A percentile compares a stretch with the other conserved stretches of the same genome.
These are phyloP conservation scores for Eimeria nieschulzi DNA, from an alignment of 169 alveolate genomes.

Conservation along the genomic window DNA sequence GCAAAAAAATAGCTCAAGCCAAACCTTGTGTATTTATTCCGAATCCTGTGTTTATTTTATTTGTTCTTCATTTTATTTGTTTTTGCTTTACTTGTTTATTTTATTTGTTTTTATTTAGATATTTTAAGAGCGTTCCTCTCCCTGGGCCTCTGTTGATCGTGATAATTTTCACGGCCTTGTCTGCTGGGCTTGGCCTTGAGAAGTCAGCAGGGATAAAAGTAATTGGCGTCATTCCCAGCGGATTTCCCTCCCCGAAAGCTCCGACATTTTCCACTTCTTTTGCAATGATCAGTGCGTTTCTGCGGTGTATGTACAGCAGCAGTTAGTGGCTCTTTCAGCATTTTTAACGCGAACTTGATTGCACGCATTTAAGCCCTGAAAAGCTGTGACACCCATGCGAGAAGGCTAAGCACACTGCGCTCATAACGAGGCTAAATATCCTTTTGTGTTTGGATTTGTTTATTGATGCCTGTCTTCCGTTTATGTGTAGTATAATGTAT, in stretches of 20 bases:
- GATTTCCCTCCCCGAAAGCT: constrained; percentile 66
- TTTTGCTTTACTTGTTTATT: background rate
- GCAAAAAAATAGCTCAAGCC: background rate
- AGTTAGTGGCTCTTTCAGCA: background rate
- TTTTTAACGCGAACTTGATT: too few species aligned
- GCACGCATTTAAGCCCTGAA: too few species aligned
- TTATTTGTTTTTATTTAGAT: background rate
- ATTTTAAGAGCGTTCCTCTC: constrained; percentile 65
- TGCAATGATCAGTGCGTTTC: background rate
- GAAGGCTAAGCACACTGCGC: too few species aligned
- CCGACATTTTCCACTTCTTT: constrained; percentile 67
- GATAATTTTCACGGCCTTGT: constrained; percentile 60
- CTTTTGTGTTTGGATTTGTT: background rate
- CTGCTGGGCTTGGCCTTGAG: constrained; percentile 29
- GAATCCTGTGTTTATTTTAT: background rate
- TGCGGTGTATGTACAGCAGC: background rate
- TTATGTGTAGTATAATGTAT: background rate
- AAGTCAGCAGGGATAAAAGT: constrained; percentile 42
- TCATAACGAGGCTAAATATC: too few species aligned
- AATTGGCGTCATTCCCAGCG: constrained; percentile 68
- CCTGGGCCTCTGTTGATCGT: constrained; percentile 72
- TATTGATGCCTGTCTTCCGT: background rate
- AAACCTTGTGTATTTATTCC: background rate
- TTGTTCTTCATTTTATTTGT: too few species aligned
- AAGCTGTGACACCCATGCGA: too few species aligned